Conservation (phyloP, 225 moss, liverwort and hornwort genomes). For the Physcomitrium patens region DNA sequence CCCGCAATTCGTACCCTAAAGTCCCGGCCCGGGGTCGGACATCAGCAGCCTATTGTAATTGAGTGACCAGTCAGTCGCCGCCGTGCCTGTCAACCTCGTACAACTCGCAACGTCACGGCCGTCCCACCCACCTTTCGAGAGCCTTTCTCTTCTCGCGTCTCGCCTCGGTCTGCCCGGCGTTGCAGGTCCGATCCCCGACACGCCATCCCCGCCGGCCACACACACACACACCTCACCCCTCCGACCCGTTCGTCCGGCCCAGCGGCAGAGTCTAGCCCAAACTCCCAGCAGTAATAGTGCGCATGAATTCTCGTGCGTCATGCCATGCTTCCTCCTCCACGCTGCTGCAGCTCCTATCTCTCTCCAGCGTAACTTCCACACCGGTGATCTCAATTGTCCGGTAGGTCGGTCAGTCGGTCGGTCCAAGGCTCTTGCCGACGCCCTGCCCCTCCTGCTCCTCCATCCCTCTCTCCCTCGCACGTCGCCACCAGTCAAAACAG, state of each 20-base stretch:
- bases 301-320: not conserved
- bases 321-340: not conserved
- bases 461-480: too few relatives aligned
- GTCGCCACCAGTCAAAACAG: too few relatives aligned
- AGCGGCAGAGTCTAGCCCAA: too few relatives aligned
- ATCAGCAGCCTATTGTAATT: too few relatives aligned
- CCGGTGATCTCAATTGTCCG: too few relatives aligned
- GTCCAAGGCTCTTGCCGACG: too few relatives aligned
- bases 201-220: too few relatives aligned
- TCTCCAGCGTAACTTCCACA: not conserved
- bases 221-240: not conserved
- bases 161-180: not conserved
- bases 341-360: not conserved
- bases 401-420: too few relatives aligned
- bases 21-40: not conserved
- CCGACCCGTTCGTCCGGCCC: too few relatives aligned
- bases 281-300: not conserved
- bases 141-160: not conserved
- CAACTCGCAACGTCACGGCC: not conserved
- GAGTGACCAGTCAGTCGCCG: not conserved
- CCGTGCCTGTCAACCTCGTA: not conserved
- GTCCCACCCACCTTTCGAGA: not conserved
- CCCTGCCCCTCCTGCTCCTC: too few relatives aligned
- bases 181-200: too few relatives aligned
- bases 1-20: constrained; percentile 14